phyloP scores from a whole-genome alignment of 805 yeast genomes.

The Candida ovalis region DNA sequence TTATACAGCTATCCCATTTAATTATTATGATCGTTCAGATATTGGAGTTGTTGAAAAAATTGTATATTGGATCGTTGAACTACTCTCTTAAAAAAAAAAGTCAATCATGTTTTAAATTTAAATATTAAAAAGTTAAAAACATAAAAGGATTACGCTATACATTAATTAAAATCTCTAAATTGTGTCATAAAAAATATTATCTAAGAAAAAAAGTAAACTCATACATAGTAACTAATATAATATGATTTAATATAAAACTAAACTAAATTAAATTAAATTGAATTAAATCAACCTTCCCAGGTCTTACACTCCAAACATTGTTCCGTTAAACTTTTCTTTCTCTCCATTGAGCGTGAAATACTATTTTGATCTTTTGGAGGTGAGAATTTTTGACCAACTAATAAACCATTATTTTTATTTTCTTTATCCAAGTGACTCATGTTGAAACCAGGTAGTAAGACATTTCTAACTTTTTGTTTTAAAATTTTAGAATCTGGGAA shows the following conservation, averaged over 20 bases:
- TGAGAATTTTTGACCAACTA: slow-evolving; percentile 8
- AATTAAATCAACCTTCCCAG: slow-evolving; percentile 24
- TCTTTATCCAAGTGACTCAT: slow-evolving; percentile 64
- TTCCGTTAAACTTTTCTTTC: slow-evolving; percentile 17
- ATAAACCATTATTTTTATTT: slow-evolving; percentile 19
- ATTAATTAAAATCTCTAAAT: too few relatives aligned
- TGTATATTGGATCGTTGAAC: slow-evolving; percentile 4
- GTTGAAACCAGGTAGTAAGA: slow-evolving; percentile 47
- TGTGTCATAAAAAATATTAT: too few relatives aligned
- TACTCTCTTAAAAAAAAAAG: neutral
- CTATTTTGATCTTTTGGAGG: slow-evolving; percentile 1
- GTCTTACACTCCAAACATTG: slow-evolving; percentile 29
- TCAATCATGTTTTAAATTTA: too few relatives aligned
- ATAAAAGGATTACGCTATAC: too few relatives aligned
- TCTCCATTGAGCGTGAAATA: neutral
- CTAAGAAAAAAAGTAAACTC: too few relatives aligned
- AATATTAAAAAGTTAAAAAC: too few relatives aligned
- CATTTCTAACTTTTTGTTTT: slow-evolving; percentile 62
- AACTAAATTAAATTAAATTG: neutral
- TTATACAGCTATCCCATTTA: slow-evolving; percentile 14
- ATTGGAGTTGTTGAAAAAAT: slow-evolving; percentile 11
- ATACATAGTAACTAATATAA: neutral
- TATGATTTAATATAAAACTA: neutral
- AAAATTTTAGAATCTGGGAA: slow-evolving; percentile 84
- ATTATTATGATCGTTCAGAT: slow-evolving; percentile 14